Evolutionary conservation across 202 grass and related monocot genomes (phyloP).

Genomic region (Carex arenaria): DNA sequence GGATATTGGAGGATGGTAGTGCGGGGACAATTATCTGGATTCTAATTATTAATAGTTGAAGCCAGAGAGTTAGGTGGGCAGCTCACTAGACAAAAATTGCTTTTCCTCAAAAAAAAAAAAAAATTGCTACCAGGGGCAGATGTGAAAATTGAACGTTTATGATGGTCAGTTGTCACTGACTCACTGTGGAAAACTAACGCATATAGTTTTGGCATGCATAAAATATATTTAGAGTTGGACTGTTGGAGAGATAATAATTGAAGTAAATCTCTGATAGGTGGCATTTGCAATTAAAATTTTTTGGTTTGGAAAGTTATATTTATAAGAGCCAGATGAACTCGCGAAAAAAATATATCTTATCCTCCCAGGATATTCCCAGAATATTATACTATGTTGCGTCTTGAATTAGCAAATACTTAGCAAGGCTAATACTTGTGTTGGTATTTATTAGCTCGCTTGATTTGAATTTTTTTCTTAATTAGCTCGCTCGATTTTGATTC

Average conservation of each 20-base stretch:
- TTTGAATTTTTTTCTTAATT: too few relatives aligned
- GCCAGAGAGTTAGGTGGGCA: background rate
- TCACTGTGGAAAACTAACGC: too few relatives aligned
- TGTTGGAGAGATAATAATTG: background rate
- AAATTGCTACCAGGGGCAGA: background rate
- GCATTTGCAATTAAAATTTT: background rate
- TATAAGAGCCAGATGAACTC: too few relatives aligned
- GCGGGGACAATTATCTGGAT: too few relatives aligned
- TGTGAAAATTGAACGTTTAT: background rate
- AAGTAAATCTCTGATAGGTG: background rate
- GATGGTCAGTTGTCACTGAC: too few relatives aligned
- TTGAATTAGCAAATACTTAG: background rate
- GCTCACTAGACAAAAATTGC: background rate
- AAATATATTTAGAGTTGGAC: background rate
- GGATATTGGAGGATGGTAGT: too few relatives aligned
- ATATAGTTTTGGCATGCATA: background rate
- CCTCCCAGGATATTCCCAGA: background rate
- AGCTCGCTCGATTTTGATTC: too few relatives aligned
- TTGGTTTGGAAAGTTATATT: too few relatives aligned
- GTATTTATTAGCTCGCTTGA: too few relatives aligned
- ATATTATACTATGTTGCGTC: background rate
- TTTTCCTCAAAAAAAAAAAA: background rate
- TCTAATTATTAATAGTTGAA: background rate
- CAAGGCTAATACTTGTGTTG: too few relatives aligned
- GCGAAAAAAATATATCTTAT: background rate